Evolutionary conservation across 2,329 filamentous ascomycete species (phyloP).

Genomic region (Metarhizium album): DNA sequence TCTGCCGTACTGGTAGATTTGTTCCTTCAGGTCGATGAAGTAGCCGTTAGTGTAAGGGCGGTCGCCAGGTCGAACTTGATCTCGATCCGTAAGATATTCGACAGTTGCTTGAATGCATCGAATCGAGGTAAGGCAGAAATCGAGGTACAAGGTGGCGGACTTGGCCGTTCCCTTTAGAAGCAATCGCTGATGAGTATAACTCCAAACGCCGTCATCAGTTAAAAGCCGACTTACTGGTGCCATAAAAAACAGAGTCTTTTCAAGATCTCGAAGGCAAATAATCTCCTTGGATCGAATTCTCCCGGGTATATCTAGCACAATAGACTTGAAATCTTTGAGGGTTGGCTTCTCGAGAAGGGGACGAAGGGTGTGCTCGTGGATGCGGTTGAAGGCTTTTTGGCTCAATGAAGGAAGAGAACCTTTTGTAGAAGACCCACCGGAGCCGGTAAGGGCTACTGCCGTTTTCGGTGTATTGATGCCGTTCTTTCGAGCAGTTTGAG

Average conservation of each 20-base stretch:
- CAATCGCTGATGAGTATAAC: conserved; percentile 60
- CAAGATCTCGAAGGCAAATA: conserved; percentile 81
- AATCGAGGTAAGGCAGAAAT: conserved; percentile 85
- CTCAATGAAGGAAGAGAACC: conserved; percentile 52
- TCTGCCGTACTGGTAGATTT: conserved; percentile 81
- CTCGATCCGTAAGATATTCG: conserved; percentile 72
- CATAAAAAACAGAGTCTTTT: conserved; percentile 85
- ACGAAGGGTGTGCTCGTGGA: conserved; percentile 66
- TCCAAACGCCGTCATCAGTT: conserved; percentile 45
- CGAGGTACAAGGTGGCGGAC: conserved; percentile 60
- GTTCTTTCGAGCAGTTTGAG: conserved; percentile 17
- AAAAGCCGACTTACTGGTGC: conserved; percentile 76
- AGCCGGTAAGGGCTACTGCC: conserved; percentile 51
- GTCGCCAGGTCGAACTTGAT: conserved; percentile 75
- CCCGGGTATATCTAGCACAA: conserved; percentile 67
- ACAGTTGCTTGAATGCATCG: conserved; percentile 84
- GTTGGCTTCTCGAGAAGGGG: conserved; percentile 65
- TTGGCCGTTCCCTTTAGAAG: conserved; percentile 69
- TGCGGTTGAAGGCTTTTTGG: conserved; percentile 60
- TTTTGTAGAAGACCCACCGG: conserved; percentile 37
- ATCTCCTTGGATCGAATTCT: conserved; percentile 79
- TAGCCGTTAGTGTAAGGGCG: conserved; percentile 92
- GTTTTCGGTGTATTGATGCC: conserved; percentile 21
- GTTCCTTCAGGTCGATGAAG: conserved; percentile 90
- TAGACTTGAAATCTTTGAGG: conserved; percentile 69